Conservation (phyloP, 116 monocot genomes). For the Trichopus zeylanicus region DNA sequence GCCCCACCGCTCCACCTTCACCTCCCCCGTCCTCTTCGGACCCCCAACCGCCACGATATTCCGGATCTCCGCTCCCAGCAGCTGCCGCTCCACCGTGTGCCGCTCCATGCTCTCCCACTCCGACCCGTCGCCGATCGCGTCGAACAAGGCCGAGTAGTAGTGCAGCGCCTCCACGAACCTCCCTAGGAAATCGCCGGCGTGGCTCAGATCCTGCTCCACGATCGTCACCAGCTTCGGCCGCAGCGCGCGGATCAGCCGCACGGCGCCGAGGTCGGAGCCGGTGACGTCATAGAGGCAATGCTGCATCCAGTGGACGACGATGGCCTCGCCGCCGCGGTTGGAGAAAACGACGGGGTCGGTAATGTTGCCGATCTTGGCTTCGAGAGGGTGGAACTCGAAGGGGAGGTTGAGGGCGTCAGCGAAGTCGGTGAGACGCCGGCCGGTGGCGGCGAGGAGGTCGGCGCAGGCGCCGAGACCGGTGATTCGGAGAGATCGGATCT, state of each 20-base stretch:
- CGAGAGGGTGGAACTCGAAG: constrained; percentile 67
- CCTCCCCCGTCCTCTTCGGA: constrained; percentile 62
- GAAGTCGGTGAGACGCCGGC: constrained; percentile 67
- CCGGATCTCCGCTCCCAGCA: constrained; percentile 69
- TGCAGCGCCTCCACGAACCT: constrained; percentile 86
- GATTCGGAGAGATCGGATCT: constrained; percentile 49
- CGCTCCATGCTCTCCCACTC: constrained; percentile 35
- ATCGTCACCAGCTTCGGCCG: constrained; percentile 62
- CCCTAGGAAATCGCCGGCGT: constrained; percentile 48
- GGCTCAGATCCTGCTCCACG: constrained; percentile 72
- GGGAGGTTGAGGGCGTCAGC: constrained; percentile 56
- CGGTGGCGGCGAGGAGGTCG: constrained; percentile 74
- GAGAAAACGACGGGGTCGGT: constrained; percentile 19
- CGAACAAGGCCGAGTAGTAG: constrained; percentile 90
- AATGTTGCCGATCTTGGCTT: constrained; percentile 61
- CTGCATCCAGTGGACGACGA: constrained; percentile 85
- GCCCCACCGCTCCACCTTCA: constrained; percentile 64
- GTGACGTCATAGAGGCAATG: constrained; percentile 85
- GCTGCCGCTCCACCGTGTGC: constrained; percentile 70
- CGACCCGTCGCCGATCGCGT: constrained; percentile 65
- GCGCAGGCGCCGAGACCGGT: constrained; percentile 67
- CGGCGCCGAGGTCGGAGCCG: constrained; percentile 52
- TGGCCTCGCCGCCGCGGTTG: constrained; percentile 32
- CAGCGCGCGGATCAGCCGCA: constrained; percentile 33
- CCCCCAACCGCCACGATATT: constrained; percentile 67